These are phyloP conservation scores for Colletotrichum filicis DNA, from an alignment of 2,329 filamentous ascomycete genomes.

Conservation along the genomic window DNA sequence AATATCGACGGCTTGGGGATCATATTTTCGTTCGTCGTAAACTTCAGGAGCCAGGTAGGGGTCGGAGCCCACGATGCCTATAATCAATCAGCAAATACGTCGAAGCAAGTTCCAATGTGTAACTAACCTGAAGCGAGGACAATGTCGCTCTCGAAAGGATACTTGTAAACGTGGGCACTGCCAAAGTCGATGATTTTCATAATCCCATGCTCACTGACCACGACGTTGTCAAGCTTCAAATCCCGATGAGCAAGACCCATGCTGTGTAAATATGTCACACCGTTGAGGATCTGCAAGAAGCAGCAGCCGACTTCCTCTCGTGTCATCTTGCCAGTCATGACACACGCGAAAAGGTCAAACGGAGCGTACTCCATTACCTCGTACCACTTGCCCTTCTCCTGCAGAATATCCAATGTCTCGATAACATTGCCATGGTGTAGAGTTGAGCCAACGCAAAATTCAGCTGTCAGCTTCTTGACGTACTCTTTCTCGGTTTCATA, in stretches of 20 bases:
- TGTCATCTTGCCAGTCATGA: slow-evolving; percentile 98
- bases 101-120: not conserved
- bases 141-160: slow-evolving; percentile 93
- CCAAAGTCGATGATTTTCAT: slow-evolving; percentile 99
- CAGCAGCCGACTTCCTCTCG: slow-evolving; percentile 90
- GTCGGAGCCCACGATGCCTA: slow-evolving; percentile 82
- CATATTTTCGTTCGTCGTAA: slow-evolving; percentile 92
- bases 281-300: slow-evolving; percentile 94
- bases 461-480: slow-evolving; percentile 96
- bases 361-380: slow-evolving; percentile 99
- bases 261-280: slow-evolving; percentile 92
- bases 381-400: slow-evolving; percentile 94
- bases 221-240: slow-evolving; percentile 96
- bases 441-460: slow-evolving; percentile 98
- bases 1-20: slow-evolving; percentile 92
- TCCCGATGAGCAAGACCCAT: slow-evolving; percentile 96
- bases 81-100: slow-evolving; percentile 4
- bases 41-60: slow-evolving; percentile 97
- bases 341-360: slow-evolving; percentile 94
- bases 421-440: slow-evolving; percentile 98
- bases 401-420: slow-evolving; percentile 95
- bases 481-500: slow-evolving; percentile 97
- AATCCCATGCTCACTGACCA: slow-evolving; percentile 94
- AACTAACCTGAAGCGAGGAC: slow-evolving; percentile 81
- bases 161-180: slow-evolving; percentile 95